Percentiles rank a stretch among this genome's conserved stretches.
phyloP scores from a whole-genome alignment of 495 filamentous ascomycete species.

The Bacidia rubella region DNA sequence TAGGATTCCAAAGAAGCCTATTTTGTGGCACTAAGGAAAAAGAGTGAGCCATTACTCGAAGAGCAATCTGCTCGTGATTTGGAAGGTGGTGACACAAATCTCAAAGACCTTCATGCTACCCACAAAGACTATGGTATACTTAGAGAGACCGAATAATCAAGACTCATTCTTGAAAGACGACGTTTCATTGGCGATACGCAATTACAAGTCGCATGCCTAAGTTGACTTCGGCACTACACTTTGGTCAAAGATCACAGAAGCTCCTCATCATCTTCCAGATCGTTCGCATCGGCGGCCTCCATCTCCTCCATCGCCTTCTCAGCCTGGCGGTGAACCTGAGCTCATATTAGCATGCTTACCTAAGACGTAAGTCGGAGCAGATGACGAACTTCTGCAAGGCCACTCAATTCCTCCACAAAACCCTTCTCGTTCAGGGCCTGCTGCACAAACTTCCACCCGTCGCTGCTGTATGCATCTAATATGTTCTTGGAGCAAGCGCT shows the following conservation, averaged over 20 bases:
- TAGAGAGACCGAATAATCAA: no score
- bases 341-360: slow-evolving; percentile 18
- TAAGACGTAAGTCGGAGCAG: not conserved
- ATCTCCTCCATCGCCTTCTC: slow-evolving; percentile 50
- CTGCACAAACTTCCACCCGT: slow-evolving; percentile 83
- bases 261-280: slow-evolving; percentile 33
- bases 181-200: no score
- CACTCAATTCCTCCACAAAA: slow-evolving; percentile 82
- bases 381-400: slow-evolving; percentile 65
- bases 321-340: slow-evolving; percentile 56
- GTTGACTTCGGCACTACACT: no score
- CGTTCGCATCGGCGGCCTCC: slow-evolving; percentile 40
- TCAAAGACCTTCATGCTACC: no score
- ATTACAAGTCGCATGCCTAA: no score
- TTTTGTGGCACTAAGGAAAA: slow-evolving; percentile 63
- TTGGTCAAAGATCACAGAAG: slow-evolving; percentile 16
- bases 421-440: slow-evolving; percentile 69
- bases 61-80: slow-evolving; percentile 19
- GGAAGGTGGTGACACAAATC: not conserved
- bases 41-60: slow-evolving; percentile 24
- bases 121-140: no score
- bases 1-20: slow-evolving; percentile 87
- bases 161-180: no score
- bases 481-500: slow-evolving; percentile 79
- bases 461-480: slow-evolving; percentile 50